These are phyloP conservation scores for Plectosphaerella sp. DNA, from an alignment of 2,329 filamentous ascomycete species.

Conservation along the genomic window DNA sequence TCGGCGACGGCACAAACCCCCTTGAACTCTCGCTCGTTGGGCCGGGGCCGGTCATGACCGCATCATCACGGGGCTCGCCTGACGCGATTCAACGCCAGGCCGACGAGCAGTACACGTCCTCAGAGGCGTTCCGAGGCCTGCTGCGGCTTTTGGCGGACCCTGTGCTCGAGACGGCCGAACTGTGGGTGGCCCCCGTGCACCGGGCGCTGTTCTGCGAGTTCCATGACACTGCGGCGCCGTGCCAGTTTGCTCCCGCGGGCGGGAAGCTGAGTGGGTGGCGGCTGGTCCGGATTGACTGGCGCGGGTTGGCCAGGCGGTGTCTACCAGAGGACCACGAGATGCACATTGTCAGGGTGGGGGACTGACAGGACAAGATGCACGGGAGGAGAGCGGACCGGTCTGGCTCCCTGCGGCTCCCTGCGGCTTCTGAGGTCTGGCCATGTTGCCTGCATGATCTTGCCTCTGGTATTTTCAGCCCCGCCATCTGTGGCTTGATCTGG, in stretches of 20 bases:
- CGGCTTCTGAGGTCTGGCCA: too few species aligned
- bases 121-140: conserved; percentile 20
- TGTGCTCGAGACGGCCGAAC: conserved; percentile 32
- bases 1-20: conserved; percentile 15
- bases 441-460: too few species aligned
- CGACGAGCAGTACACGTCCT: conserved; percentile 8
- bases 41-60: conserved; percentile 11
- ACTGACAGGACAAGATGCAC: background rate
- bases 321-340: conserved; percentile 20
- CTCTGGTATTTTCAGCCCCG: too few species aligned
- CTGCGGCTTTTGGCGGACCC: conserved; percentile 39
- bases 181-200: conserved; percentile 31
- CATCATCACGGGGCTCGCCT: conserved; percentile 23
- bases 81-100: conserved; percentile 18
- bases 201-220: conserved; percentile 36
- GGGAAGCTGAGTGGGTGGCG: conserved; percentile 8
- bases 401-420: too few species aligned
- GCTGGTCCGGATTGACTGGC: conserved; percentile 25
- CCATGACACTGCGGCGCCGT: conserved; percentile 24
- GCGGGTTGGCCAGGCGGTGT: conserved; percentile 20
- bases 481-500: too few species aligned
- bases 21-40: conserved; percentile 24
- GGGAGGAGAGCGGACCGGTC: too few species aligned
- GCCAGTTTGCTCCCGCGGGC: conserved; percentile 10
- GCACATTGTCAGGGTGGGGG: conserved; percentile 9